Evolutionary conservation across 2,329 filamentous ascomycete genomes (phyloP), one percentile per base, ranked within the genome.

Genomic region (Talaromyces atroroseus): DNA sequence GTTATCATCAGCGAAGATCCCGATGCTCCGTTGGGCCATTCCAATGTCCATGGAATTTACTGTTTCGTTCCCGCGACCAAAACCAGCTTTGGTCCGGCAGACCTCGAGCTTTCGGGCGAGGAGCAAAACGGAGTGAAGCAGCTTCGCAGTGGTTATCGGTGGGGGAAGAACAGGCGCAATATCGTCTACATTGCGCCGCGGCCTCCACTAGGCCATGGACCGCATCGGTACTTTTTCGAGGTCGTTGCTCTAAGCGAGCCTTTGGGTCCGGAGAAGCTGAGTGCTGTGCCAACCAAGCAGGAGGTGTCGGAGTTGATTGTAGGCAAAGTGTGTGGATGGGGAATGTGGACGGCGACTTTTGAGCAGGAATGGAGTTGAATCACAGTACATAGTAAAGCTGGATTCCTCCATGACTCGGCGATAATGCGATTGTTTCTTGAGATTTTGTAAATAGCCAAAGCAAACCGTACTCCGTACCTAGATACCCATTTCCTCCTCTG

Each of bases 201-300:
- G 12, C 78, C 79, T 20, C 65, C 79, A 29, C 63, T 78, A 51
- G 80, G 80, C 21, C 76, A 82, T 60, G 80, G 80, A 0, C 71
- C 72, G 18, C 79, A 82, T 64, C 69, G 79, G 57, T 83, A 82
- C 54, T 78, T 80, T 64, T 82, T 73, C 56, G 69, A 78, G 59
- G 63, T 82, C 12, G 63, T 82, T 52, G 78, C 77, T 2, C 64
- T 82, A 50, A 76, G 67, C 8, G 70, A 77, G 54, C 66, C 71
- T 6, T 61, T 82, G 23, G 71, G 77, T 53, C 60, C 65, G n/a
- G 64, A 60, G 2, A 63, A 73, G 38, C 60, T 79, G 38, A 71
- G 67, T 20, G 62, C 67, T 1, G 65, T 70, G 57, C 71, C 75
- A 8, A 76, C 71, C 0, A 73, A 71, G 47, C 73, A 77, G 38